A percentile compares a stretch with the other conserved stretches of the same genome.
phyloP scores from a whole-genome alignment of 2,329 filamentous ascomycete species.

The Xylaria sp. region DNA sequence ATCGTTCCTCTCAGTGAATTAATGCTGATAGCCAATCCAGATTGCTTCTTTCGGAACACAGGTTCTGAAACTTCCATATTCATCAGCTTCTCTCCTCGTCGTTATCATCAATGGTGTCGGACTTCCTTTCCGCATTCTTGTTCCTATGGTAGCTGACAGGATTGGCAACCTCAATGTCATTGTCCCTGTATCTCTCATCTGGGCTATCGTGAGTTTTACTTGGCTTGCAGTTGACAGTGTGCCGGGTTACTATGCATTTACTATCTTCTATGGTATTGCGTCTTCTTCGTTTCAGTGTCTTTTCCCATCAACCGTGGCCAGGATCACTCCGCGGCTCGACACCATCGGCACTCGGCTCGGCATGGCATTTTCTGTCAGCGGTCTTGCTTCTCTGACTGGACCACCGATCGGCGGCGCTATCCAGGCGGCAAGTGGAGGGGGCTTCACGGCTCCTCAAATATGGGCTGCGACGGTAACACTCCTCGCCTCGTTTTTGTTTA shows the following conservation, averaged over 20 bases:
- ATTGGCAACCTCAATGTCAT: slow-evolving; percentile 47
- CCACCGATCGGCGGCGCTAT: slow-evolving; percentile 49
- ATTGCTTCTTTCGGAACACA: slow-evolving; percentile 45
- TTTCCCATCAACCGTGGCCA: slow-evolving; percentile 47
- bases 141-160: slow-evolving; percentile 45
- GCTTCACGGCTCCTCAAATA: slow-evolving; percentile 39
- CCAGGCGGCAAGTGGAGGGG: slow-evolving; percentile 36
- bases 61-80: slow-evolving; percentile 43
- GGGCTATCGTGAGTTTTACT: slow-evolving; percentile 43
- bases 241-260: slow-evolving; percentile 46
- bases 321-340: slow-evolving; percentile 47
- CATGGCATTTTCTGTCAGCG: slow-evolving; percentile 49
- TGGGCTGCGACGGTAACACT: slow-evolving; percentile 45
- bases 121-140: slow-evolving; percentile 45
- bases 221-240: slow-evolving; percentile 47
- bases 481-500: slow-evolving; percentile 36
- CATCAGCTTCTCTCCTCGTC: slow-evolving; percentile 44
- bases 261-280: slow-evolving; percentile 42
- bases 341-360: slow-evolving; percentile 48
- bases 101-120: slow-evolving; percentile 50
- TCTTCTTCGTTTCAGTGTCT: slow-evolving; percentile 49
- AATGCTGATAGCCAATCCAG: slow-evolving; percentile 23
- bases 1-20: neutral
- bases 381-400: slow-evolving; percentile 47
- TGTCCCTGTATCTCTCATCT: slow-evolving; percentile 36